These are phyloP conservation scores for Escallonia rubra DNA, from an alignment of 129 eudicot genomes.

Conservation along the genomic window DNA sequence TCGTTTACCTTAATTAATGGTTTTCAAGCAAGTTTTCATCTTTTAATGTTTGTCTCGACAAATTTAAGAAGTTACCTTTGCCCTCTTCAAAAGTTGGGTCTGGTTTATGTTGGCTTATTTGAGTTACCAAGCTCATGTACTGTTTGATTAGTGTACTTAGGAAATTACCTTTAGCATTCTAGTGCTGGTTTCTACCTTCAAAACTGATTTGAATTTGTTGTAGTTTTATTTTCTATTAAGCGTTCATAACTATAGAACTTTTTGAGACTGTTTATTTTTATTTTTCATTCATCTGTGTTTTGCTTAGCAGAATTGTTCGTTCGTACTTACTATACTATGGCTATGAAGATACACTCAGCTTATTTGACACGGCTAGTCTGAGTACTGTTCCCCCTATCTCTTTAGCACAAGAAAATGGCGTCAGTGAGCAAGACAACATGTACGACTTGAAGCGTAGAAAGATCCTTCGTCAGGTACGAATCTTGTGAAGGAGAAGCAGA, in stretches of 20 bases:
- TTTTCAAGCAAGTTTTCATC: too few species aligned
- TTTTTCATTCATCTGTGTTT: conserved; percentile 6
- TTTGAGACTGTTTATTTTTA: too few species aligned
- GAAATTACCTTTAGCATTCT: background rate
- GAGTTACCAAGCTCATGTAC: background rate
- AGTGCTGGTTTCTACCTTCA: background rate
- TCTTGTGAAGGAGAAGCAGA: background rate
- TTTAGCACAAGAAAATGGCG: conserved; percentile 46
- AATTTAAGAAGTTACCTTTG: background rate
- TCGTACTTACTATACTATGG: conserved; percentile 91
- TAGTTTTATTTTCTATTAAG: background rate
- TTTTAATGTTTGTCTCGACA: too few species aligned
- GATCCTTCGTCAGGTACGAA: conserved; percentile 76
- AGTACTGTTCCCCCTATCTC: conserved; percentile 63
- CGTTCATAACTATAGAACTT: too few species aligned
- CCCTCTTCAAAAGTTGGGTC: background rate
- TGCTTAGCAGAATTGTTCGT: conserved; percentile 66
- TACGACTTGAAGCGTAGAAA: conserved; percentile 62
- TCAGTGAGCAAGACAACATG: conserved; percentile 39
- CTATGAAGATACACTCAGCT: conserved; percentile 77
- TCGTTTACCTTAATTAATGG: too few species aligned
- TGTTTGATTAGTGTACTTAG: background rate
- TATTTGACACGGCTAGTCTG: conserved; percentile 61
- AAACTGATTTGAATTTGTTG: background rate
- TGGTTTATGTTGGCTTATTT: background rate